Base-by-base conservation (phyloP, 805 yeast genomes). In the Lipomyces japonicus region DNA sequence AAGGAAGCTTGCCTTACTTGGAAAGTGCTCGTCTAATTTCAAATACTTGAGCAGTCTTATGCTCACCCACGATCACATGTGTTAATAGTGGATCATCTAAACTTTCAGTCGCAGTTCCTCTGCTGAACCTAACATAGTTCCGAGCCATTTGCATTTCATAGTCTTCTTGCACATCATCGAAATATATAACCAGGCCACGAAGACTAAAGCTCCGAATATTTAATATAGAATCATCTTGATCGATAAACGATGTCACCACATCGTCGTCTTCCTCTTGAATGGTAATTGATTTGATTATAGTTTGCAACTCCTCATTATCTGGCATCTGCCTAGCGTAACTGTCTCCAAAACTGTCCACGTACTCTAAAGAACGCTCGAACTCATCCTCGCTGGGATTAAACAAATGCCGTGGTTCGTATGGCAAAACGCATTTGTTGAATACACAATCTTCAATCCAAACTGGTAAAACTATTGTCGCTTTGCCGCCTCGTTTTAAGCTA, bases 361-460 rank as follows among this genome's bases (percentile, higher is more conserved):
- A 72, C 2, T 48, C 48, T 2, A 38, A 12, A 3, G 75, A 66
- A 2, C 51, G 47, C 1, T 55, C 55, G 18, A 59, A 42, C 21
- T 71, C 54, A 0, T 47, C 51, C 2, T 69, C 63, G 3, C 72
- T 70, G 1, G 75, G 78, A 43, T 58, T 59, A 23, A 76, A 75
- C 34, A 82, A 70, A 60, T 86, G 83, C 19, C 65, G 61, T 0
- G 86, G 84, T 57, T 86, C 95, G 4, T 84, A 57, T 1, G 73
- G 74, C 0, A 86, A 65, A 1, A 80, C 40, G 2, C 59, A 44
- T 1, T 64, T 60, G 12, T 69, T 63, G 16, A 64, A 61, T 2
- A 86, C 68, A 58, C 93, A 80, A 57, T 86, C 90, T 39, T 79
- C 70, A 4, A 87, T 63, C 95, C 96, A 91, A 26, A 68, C 64